phyloP scores from a whole-genome alignment of 768 basidiomycete species.

The Pisolithus orientalis region DNA sequence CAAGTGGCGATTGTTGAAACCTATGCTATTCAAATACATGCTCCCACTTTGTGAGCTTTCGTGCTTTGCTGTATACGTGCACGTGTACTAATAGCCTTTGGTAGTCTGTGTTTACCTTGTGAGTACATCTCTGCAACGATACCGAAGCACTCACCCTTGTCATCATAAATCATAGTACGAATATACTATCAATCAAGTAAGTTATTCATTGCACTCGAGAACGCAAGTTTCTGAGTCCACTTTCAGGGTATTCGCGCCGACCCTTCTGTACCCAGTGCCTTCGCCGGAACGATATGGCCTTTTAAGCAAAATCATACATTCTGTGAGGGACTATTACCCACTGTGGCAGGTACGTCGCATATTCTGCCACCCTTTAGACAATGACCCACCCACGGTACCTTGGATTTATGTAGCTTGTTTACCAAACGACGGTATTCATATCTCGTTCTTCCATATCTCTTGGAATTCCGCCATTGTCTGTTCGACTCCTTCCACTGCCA shows the following conservation, averaged over 20 bases:
- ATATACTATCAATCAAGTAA: slow-evolving; percentile 85
- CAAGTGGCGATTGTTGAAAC: slow-evolving; percentile 77
- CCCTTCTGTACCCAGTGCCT: slow-evolving; percentile 83
- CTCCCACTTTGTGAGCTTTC: slow-evolving; percentile 74
- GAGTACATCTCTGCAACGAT: slow-evolving; percentile 18
- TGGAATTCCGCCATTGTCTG: slow-evolving; percentile 74
- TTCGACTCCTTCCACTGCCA: slow-evolving; percentile 63
- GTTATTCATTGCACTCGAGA: slow-evolving; percentile 1
- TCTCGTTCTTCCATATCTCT: slow-evolving; percentile 88
- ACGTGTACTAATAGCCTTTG: slow-evolving; percentile 8
- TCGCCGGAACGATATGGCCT: slow-evolving; percentile 49
- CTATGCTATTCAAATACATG: slow-evolving; percentile 82
- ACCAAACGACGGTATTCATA: slow-evolving; percentile 88
- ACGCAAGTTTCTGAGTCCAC: neutral
- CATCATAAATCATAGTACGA: slow-evolving; percentile 60
- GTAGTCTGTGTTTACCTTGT: slow-evolving; percentile 59
- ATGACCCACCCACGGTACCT: neutral
- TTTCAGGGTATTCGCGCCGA: slow-evolving; percentile 83
- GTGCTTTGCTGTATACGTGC: neutral
- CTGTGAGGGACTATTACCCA: slow-evolving; percentile 89
- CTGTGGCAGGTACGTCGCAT: slow-evolving; percentile 71
- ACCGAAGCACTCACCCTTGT: neutral
- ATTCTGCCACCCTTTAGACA: slow-evolving; percentile 12
- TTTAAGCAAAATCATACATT: slow-evolving; percentile 73
- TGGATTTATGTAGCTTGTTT: slow-evolving; percentile 52